phyloP scores from a whole-genome alignment of 2,329 filamentous ascomycete species.

The Cladophialophora immunda region DNA sequence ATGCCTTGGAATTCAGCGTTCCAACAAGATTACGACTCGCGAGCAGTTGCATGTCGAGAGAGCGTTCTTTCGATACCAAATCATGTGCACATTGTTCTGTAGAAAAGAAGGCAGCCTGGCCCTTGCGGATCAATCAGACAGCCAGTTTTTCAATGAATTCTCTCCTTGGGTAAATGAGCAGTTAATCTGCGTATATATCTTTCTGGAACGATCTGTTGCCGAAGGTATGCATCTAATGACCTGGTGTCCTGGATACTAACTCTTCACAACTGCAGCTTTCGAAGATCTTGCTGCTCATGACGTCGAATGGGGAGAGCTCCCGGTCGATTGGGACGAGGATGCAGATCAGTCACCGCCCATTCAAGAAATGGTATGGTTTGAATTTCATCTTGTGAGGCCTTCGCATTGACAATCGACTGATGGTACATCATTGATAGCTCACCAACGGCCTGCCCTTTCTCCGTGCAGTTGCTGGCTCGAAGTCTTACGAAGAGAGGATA shows the following conservation, averaged over 20 bases:
- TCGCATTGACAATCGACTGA: too few relatives aligned
- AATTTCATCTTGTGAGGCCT: not conserved
- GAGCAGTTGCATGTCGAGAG: too few relatives aligned
- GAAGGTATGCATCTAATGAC: too few relatives aligned
- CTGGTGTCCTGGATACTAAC: too few relatives aligned
- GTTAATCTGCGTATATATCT: not conserved
- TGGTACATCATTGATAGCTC: not conserved
- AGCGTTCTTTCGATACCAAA: not conserved
- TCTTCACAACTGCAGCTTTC: not conserved
- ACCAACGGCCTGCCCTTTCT: not conserved
- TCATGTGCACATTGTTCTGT: not conserved
- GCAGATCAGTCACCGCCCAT: too few relatives aligned
- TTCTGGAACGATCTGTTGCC: not conserved
- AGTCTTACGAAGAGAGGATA: not conserved
- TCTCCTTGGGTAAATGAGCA: not conserved
- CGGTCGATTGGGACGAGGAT: not conserved
- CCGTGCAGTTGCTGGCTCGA: not conserved
- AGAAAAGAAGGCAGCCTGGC: not conserved
- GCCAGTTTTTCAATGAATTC: not conserved
- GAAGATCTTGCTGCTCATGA: not conserved
- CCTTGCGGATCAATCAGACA: not conserved
- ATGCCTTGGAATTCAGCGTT: too few relatives aligned
- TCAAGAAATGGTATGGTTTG: too few relatives aligned
- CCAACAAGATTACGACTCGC: too few relatives aligned
- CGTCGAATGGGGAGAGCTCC: not conserved